Base-by-base conservation (phyloP, 805 yeast species). In the Ogataea chonburiensis region DNA sequence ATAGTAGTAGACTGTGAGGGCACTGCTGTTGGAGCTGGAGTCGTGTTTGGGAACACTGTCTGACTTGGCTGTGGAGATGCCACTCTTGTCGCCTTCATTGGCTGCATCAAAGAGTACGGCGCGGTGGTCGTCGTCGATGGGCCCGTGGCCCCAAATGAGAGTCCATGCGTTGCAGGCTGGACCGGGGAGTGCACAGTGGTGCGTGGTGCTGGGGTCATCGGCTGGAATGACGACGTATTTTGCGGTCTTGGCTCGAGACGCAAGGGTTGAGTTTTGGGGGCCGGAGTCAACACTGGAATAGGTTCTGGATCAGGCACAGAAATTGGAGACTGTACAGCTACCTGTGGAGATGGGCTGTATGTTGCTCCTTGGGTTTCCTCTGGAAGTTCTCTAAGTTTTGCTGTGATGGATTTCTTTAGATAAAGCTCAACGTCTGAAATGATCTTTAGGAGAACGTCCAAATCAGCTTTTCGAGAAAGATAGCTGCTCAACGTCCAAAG, bases 401-500 rank as follows among this genome's bases (percentile, higher is more conserved):
- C 48, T n/a, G 27, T 34, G 15, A 43, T 41, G 14, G 48, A 38
- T 9, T 38, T 27, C 17, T 47, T 46, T 37, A 56, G 31, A 22
- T 40, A 47, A 4, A 7, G 15, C 26, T 56, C 59, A 3, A 54
- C 38, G 17, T 45, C 43, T 9, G 37, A 28, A 7, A 50, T 24
- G 15, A 42, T 39, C 7, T 28, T 30, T 22, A 56, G 54, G 6
- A 47, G 37, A 5, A 19, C 33, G 18, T 47, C 45, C 21, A 60
- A 35, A 36, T 58, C 66, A 3, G 29, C 21, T 13, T 37, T 40
- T 13, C 43, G 44, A 9, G 45, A 35, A 16, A 58, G 46, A 40
- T 40, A 54, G 29, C 46, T 49, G 13, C 52, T 39, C 17, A 63
- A 40, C 21, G 55, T 62, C 68, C 68, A 63, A 7, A 62, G 37